phyloP scores from a whole-genome alignment of 345 rosid genomes.

The Eucalyptus coolabah region DNA sequence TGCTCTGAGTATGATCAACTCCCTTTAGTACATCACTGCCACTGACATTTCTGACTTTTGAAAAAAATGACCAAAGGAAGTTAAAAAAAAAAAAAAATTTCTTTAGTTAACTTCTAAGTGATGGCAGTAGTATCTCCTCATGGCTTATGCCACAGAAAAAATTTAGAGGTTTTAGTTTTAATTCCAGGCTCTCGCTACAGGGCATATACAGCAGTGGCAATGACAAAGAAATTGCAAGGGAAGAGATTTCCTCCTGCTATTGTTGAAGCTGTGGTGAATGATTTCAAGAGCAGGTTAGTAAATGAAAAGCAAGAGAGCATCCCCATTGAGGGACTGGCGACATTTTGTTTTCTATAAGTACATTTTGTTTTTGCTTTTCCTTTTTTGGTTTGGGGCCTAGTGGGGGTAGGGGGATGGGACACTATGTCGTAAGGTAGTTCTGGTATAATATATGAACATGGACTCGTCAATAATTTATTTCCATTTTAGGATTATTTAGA shows the following conservation, averaged over 20 bases:
- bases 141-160: background rate
- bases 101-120: background rate
- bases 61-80: background rate
- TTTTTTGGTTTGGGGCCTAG: background rate
- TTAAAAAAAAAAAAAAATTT: background rate
- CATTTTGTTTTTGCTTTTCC: background rate
- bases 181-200: slow-evolving; percentile 10
- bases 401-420: background rate
- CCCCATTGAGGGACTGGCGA: background rate
- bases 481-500: background rate
- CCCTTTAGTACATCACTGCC: background rate
- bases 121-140: background rate
- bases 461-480: background rate
- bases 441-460: background rate
- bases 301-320: background rate
- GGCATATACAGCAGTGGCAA: slow-evolving; percentile 57
- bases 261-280: slow-evolving; percentile 34
- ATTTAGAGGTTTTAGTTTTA: background rate
- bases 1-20: background rate
- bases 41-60: background rate
- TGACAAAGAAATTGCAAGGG: slow-evolving; percentile 59
- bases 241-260: slow-evolving; percentile 42
- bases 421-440: background rate
- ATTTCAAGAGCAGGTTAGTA: slow-evolving; percentile 44
- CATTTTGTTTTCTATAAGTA: background rate